Evolutionary conservation across 345 rosid genomes (phyloP).

Genomic region (Iberis pinnata): DNA sequence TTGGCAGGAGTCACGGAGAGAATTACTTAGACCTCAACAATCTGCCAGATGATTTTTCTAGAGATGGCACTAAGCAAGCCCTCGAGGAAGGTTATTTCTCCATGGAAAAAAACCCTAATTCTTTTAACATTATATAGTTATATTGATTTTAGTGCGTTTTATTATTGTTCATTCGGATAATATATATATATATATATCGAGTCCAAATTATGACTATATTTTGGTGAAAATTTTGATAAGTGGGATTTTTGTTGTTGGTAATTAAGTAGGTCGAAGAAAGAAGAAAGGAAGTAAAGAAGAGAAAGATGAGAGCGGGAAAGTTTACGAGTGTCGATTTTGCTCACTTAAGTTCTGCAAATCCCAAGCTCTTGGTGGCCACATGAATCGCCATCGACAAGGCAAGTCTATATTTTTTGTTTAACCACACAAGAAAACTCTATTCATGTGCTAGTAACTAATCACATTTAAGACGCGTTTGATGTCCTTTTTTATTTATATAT

Average conservation of each 20-base stretch:
- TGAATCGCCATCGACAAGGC: constrained; percentile 99
- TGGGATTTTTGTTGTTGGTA: too few species aligned
- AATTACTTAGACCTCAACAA: constrained; percentile 95
- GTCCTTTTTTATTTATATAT: constrained; percentile 11
- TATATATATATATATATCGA: too few species aligned
- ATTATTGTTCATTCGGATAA: too few species aligned
- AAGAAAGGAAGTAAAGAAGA: constrained; percentile 78
- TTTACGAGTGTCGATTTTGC: constrained; percentile 98
- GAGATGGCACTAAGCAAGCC: constrained; percentile 45
- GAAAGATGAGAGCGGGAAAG: constrained; percentile 88
- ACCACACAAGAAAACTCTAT: too few species aligned
- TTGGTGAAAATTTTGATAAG: too few species aligned
- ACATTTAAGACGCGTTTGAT: constrained; percentile 21
- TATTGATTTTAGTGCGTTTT: too few species aligned
- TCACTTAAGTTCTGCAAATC: constrained; percentile 99
- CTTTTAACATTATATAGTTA: background rate
- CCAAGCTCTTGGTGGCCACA: constrained; percentile 99
- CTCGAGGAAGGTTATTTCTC: constrained; percentile 62
- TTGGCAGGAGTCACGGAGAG: constrained; percentile 65
- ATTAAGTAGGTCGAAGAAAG: constrained; percentile 49
- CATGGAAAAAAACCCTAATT: constrained; percentile 37
- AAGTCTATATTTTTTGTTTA: too few species aligned
- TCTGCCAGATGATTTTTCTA: constrained; percentile 71
- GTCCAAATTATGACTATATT: background rate
- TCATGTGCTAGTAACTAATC: constrained; percentile 13